These are phyloP conservation scores for Dioszegia aurantiaca DNA, from an alignment of 768 basidiomycete genomes.

Conservation along the genomic window DNA sequence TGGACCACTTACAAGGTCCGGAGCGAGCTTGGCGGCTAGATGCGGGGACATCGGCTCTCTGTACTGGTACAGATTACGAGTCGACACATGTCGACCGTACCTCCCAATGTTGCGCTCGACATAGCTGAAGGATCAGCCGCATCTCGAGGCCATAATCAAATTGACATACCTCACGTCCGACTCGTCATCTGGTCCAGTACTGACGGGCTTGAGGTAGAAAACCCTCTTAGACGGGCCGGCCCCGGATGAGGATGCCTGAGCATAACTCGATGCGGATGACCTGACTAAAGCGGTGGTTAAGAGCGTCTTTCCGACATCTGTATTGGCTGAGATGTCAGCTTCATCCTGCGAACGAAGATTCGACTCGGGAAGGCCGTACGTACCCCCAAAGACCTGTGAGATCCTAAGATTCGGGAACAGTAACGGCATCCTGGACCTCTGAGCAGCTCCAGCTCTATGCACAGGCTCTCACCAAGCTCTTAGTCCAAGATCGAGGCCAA, in stretches of 20 bases:
- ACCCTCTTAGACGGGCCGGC: conserved; percentile 54
- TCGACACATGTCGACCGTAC: conserved; percentile 53
- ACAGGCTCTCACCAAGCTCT: too few species aligned
- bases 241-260: conserved; percentile 8
- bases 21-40: conserved; percentile 63
- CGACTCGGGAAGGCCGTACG: not conserved
- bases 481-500: too few species aligned
- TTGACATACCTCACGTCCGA: conserved; percentile 73
- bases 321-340: conserved; percentile 63
- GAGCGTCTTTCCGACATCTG: conserved; percentile 92
- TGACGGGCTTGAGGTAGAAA: conserved; percentile 72
- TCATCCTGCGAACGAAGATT: conserved; percentile 6
- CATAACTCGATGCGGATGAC: conserved; percentile 61
- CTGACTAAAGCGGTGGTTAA: conserved; percentile 78
- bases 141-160: not conserved
- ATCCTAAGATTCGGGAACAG: conserved; percentile 81
- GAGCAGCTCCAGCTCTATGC: too few species aligned
- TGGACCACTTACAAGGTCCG: conserved; percentile 40
- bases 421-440: conserved; percentile 61
- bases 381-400: conserved; percentile 79
- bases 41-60: conserved; percentile 91
- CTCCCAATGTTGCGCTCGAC: conserved; percentile 56
- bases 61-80: conserved; percentile 76
- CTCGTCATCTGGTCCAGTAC: conserved; percentile 74
- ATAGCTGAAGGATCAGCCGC: conserved; percentile 58